A percentile compares a stretch with the other conserved stretches of the same genome.
These are phyloP conservation scores for Suillus hirtellus DNA, from an alignment of 768 basidiomycete species.

Conservation along the genomic window DNA sequence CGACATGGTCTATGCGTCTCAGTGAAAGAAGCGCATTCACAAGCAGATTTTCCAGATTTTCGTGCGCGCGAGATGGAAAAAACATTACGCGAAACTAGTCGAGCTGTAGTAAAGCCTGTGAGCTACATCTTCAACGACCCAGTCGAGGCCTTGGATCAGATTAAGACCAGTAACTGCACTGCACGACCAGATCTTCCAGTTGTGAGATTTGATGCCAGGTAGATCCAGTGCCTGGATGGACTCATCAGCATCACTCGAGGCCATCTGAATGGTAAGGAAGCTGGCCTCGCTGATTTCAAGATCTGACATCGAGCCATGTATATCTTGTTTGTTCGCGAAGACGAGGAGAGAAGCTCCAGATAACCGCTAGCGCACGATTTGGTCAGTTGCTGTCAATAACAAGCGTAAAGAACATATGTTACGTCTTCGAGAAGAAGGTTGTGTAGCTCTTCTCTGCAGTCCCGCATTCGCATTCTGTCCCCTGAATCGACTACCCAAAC, in stretches of 20 bases:
- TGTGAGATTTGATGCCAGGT: slow-evolving; percentile 78
- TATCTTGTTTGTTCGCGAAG: slow-evolving; percentile 98
- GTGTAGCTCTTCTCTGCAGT: slow-evolving; percentile 87
- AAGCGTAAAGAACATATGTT: slow-evolving; percentile 29
- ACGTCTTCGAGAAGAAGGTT: slow-evolving; percentile 91
- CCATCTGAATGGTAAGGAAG: slow-evolving; percentile 17
- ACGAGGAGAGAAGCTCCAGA: slow-evolving; percentile 95
- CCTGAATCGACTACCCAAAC: slow-evolving; percentile 99
- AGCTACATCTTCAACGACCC: slow-evolving; percentile 90
- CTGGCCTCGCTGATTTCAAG: slow-evolving; percentile 82
- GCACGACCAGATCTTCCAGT: slow-evolving; percentile 89
- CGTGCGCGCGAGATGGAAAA: background rate
- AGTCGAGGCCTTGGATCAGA: slow-evolving; percentile 82
- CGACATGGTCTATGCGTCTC: background rate
- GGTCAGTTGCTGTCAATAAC: background rate
- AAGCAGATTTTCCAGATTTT: background rate
- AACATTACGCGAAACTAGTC: slow-evolving; percentile 17
- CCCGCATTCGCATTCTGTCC: slow-evolving; percentile 85
- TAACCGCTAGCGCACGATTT: slow-evolving; percentile 57
- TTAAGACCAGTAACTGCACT: slow-evolving; percentile 90
- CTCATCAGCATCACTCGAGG: slow-evolving; percentile 1
- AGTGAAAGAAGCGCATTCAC: background rate
- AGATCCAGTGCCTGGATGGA: slow-evolving; percentile 75
- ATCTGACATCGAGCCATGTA: slow-evolving; percentile 81
- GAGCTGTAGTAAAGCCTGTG: slow-evolving; percentile 83